phyloP scores from a whole-genome alignment of 345 rosid species.

The Anacardium occidentale region DNA sequence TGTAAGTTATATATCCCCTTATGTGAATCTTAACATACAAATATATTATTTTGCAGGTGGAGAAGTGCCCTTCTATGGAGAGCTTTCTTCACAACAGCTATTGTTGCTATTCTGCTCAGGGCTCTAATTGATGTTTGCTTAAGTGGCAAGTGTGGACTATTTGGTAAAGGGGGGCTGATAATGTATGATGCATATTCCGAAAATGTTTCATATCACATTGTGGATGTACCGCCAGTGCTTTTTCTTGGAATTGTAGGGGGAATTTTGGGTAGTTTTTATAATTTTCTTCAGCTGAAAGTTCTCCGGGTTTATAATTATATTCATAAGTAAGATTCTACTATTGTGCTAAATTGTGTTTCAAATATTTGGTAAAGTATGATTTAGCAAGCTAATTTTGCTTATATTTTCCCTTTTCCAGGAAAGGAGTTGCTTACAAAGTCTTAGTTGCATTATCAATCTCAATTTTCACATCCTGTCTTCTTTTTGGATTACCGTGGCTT shows the following conservation, averaged over 20 bases:
- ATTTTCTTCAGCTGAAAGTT: slow-evolving; percentile 67
- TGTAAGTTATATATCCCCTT: background rate
- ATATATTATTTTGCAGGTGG: slow-evolving; percentile 60
- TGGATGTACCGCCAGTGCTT: slow-evolving; percentile 76
- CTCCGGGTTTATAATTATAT: slow-evolving; percentile 64
- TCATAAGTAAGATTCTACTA: slow-evolving; percentile 60
- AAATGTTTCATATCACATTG: slow-evolving; percentile 62
- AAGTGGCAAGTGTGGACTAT: slow-evolving; percentile 81
- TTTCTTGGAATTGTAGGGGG: slow-evolving; percentile 84
- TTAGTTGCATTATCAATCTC: slow-evolving; percentile 65
- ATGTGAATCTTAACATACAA: background rate
- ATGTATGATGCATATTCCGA: slow-evolving; percentile 81
- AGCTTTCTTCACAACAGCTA: slow-evolving; percentile 83
- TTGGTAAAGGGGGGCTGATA: slow-evolving; percentile 91
- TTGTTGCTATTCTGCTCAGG: slow-evolving; percentile 81
- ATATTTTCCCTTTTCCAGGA: slow-evolving; percentile 47
- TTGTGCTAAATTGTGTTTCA: slow-evolving; percentile 4
- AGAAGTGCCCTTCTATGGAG: slow-evolving; percentile 90
- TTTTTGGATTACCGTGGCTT: slow-evolving; percentile 89
- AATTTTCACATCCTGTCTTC: slow-evolving; percentile 77
- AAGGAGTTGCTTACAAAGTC: slow-evolving; percentile 54
- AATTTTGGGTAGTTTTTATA: slow-evolving; percentile 75
- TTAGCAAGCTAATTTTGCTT: slow-evolving; percentile 14
- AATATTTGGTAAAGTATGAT: slow-evolving; percentile 4
- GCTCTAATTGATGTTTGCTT: slow-evolving; percentile 83